Evolutionary conservation across 371 early-diverging fungal genomes (phyloP), one percentile per base, ranked within the genome.

Genomic region (Circinella umbellata): DNA sequence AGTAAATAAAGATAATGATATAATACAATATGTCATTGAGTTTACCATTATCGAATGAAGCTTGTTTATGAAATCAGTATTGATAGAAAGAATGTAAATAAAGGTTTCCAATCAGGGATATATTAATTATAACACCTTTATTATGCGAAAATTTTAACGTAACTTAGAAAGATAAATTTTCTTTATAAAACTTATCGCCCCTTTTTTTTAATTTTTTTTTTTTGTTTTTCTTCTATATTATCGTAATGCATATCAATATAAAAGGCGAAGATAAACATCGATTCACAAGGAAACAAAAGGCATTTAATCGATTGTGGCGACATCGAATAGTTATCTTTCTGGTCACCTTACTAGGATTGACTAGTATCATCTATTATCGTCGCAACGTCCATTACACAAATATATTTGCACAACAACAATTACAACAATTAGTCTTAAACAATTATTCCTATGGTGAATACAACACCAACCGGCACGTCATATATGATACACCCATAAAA

Each of bases 401-500:
- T 11, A 9, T 42, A 42, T 3, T 42, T 42, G 42, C 11, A 42
- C 9, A 42, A 42, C 42, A 42, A 3, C 42, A 42, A 11, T 42
- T 42, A 42, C 9, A 11, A 42, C 42, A 42, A 42, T 42, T 42
- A 42, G 42, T 11, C 11, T 11, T 9, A 1, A 11, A 42, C 42
- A 42, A 42, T 42, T 42, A 42, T 42, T 42, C 42, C 11, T 42
- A 42, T 42, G 42, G 42, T 8, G 15, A 14, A 5, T 51, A 51
- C 51, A n/a, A 51, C 15, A 51, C 14, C 51, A n/a, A 51, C 15
- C 8, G 15, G 15, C 51, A 15, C 51, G n/a, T 51, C 51, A 51
- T 17, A 5, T 51, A 51, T n/a, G 38, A 39, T 39, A 42, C 62
- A 42, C 59, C 61, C 61, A 72, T 71, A 7, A 78, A 72, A 46